These are phyloP conservation scores for Escovopsis sp. DNA, from an alignment of 2,329 filamentous ascomycete genomes.

Conservation along the genomic window DNA sequence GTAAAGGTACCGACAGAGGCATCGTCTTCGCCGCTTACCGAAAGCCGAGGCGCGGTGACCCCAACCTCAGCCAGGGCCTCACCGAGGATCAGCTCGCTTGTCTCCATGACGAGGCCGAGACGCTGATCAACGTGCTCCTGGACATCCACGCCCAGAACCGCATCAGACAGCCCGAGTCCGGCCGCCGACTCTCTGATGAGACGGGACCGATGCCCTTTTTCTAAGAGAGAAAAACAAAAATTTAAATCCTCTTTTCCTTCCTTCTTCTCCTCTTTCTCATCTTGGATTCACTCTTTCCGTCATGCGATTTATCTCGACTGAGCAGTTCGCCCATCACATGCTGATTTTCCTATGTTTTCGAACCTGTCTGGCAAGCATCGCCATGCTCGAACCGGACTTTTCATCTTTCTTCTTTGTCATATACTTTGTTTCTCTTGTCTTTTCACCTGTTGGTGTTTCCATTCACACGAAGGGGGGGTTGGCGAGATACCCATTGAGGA, in stretches of 20 bases:
- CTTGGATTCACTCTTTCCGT: not conserved
- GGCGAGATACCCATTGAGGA: conserved; percentile 13
- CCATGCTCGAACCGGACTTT: too few species aligned
- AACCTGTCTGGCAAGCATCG: too few species aligned
- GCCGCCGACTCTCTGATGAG: conserved; percentile 17
- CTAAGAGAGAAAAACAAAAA: not conserved
- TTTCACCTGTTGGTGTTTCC: not conserved
- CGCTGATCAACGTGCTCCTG: conserved; percentile 36
- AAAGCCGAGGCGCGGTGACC: conserved; percentile 26
- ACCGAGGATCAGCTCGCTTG: conserved; percentile 27
- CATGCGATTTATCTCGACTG: too few species aligned
- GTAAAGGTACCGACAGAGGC: conserved; percentile 27
- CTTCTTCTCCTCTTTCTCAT: not conserved
- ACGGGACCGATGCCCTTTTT: conserved; percentile 23
- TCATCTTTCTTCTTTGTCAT: not conserved
- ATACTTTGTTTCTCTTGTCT: not conserved
- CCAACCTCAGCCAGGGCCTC: conserved; percentile 20
- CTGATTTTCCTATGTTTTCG: too few species aligned
- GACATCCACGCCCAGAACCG: conserved; percentile 31
- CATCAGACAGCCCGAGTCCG: conserved; percentile 16
- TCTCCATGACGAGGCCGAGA: conserved; percentile 35
- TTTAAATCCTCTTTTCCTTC: not conserved
- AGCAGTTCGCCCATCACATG: too few species aligned
- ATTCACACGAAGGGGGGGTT: not conserved
- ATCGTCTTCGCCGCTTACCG: conserved; percentile 43